phyloP scores from a whole-genome alignment of 192 early-diverging fungal genomes.

The Paraglomus brasilianum region DNA sequence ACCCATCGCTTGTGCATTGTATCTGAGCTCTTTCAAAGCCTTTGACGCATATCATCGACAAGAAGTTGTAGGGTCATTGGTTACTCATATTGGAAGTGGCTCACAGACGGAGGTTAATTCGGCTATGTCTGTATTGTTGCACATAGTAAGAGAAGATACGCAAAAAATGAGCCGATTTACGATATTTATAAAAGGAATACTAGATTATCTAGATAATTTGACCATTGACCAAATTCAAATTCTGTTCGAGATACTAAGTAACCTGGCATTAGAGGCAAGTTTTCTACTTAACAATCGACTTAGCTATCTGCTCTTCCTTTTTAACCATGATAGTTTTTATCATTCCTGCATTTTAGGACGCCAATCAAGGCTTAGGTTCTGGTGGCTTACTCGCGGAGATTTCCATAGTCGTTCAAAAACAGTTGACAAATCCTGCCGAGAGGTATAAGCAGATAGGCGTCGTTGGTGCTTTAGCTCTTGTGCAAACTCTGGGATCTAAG shows the following conservation, averaged over 20 bases:
- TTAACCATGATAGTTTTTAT: not conserved
- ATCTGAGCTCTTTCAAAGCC: slow-evolving; percentile 50
- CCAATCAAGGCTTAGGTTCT: slow-evolving; percentile 17
- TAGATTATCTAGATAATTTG: slow-evolving; percentile 74
- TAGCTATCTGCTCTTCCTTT: not conserved
- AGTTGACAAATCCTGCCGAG: slow-evolving; percentile 65
- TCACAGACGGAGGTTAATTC: slow-evolving; percentile 60
- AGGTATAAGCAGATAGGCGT: slow-evolving; percentile 72
- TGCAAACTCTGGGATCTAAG: slow-evolving; percentile 57
- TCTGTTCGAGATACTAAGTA: slow-evolving; percentile 66
- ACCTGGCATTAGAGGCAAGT: slow-evolving; percentile 54
- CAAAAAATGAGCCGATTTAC: slow-evolving; percentile 56
- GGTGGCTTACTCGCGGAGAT: slow-evolving; percentile 67
- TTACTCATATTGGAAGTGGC: slow-evolving; percentile 76
- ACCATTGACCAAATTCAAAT: slow-evolving; percentile 60
- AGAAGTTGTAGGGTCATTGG: slow-evolving; percentile 74
- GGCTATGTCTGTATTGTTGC: slow-evolving; percentile 53
- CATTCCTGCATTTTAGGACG: too few species aligned
- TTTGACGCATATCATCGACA: slow-evolving; percentile 72
- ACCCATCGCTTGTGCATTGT: slow-evolving; percentile 46
- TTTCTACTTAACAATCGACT: not conserved
- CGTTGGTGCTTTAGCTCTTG: slow-evolving; percentile 64
- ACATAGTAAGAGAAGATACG: slow-evolving; percentile 51
- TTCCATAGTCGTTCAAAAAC: slow-evolving; percentile 72
- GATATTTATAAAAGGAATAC: slow-evolving; percentile 67